Conservation (phyloP, 495 filamentous ascomycete species). For the Opeltia flavorubescens region DNA sequence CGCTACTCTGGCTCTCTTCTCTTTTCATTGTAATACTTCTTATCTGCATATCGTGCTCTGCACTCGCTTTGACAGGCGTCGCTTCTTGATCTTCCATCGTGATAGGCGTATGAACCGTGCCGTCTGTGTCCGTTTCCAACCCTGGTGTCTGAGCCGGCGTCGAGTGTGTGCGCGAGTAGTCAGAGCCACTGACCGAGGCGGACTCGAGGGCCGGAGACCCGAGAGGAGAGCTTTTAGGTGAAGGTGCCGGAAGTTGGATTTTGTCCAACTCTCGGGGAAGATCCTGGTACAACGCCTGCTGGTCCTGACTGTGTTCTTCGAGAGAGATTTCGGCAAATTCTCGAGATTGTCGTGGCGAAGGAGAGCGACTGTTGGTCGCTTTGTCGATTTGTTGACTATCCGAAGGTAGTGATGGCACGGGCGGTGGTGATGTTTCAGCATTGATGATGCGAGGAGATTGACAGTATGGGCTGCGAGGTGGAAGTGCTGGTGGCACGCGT, state of each 20-base stretch:
- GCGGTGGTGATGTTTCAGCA: slow-evolving; percentile 9
- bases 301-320: slow-evolving; percentile 5
- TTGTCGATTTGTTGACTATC: slow-evolving; percentile 13
- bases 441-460: background rate
- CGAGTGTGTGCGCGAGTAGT: slow-evolving; percentile 11
- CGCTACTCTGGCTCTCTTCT: background rate
- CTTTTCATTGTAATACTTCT: background rate
- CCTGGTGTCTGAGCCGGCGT: slow-evolving; percentile 8
- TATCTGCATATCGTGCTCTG: slow-evolving; percentile 10
- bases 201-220: slow-evolving; percentile 13
- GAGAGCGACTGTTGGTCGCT: slow-evolving; percentile 14
- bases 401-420: slow-evolving; percentile 8
- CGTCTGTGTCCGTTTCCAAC: background rate
- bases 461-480: slow-evolving; percentile 43
- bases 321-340: background rate
- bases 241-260: slow-evolving; percentile 6
- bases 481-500: slow-evolving; percentile 49
- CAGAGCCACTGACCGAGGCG: slow-evolving; percentile 14
- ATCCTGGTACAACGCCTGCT: background rate
- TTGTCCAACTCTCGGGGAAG: slow-evolving; percentile 8
- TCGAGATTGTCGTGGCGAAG: slow-evolving; percentile 10
- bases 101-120: background rate
- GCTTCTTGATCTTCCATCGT: slow-evolving; percentile 6
- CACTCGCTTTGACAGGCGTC: slow-evolving; percentile 15
- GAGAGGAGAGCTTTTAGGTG: slow-evolving; percentile 4